Evolutionary conservation across 345 rosid genomes (phyloP).

Genomic region (Heritiera fomes): DNA sequence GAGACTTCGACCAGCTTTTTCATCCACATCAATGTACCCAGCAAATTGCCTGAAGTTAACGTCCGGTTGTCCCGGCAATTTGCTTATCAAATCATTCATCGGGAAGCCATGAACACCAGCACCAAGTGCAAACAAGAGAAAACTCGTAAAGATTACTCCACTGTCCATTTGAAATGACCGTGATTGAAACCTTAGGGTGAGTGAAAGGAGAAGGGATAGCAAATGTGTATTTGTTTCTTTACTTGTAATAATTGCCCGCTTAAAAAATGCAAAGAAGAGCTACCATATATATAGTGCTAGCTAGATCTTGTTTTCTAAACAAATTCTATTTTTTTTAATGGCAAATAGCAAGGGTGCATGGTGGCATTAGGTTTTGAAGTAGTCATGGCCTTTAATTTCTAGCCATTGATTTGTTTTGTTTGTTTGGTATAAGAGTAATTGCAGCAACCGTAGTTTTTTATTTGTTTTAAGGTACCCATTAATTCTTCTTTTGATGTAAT

Average conservation of each 20-base stretch:
- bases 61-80: not conserved
- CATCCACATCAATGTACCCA: slow-evolving; percentile 11
- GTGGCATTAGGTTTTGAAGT: not conserved
- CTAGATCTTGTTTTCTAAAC: not conserved
- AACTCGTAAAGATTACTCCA: not conserved
- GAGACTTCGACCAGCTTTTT: not conserved
- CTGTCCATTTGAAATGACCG: not conserved
- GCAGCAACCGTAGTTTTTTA: too few species aligned
- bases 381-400: not conserved
- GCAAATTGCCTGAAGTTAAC: not conserved
- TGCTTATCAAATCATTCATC: not conserved
- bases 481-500: not conserved
- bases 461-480: too few species aligned
- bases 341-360: not conserved
- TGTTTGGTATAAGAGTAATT: not conserved
- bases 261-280: not conserved
- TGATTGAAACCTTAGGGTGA: not conserved
- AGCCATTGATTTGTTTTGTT: not conserved
- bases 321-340: not conserved
- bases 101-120: not conserved
- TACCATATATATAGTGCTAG: not conserved
- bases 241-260: not conserved
- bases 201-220: not conserved
- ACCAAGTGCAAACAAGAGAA: not conserved
- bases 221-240: not conserved